Evolutionary conservation across 2,329 filamentous ascomycete genomes (phyloP).

Genomic region (Fusarium goolgardi): DNA sequence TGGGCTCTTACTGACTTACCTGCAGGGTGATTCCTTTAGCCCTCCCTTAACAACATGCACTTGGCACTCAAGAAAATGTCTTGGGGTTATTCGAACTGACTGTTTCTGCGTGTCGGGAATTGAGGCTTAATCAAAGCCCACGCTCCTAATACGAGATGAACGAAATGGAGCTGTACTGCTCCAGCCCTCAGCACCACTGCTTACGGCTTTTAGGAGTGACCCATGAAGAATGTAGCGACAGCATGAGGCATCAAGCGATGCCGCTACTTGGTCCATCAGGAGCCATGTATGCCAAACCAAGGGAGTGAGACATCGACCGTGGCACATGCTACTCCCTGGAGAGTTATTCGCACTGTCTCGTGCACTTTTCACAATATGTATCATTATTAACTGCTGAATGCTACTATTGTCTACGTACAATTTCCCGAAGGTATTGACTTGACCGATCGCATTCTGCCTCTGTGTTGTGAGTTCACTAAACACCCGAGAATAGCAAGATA

Average conservation of each 20-base stretch:
- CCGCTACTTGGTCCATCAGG: neutral
- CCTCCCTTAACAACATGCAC: conserved; percentile 2
- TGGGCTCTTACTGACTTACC: conserved; percentile 29
- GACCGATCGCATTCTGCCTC: too few relatives aligned
- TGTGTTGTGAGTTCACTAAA: too few relatives aligned
- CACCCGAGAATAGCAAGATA: too few relatives aligned
- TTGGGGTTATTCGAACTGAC: neutral
- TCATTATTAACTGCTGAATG: too few relatives aligned
- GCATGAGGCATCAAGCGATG: conserved; percentile 34
- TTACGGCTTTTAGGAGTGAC: neutral
- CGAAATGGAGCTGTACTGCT: neutral
- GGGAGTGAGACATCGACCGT: neutral
- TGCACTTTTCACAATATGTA: too few relatives aligned
- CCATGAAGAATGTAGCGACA: neutral
- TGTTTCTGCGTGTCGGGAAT: neutral
- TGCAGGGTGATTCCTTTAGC: conserved; percentile 11
- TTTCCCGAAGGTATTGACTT: too few relatives aligned
- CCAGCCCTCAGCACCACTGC: neutral
- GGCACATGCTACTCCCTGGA: neutral
- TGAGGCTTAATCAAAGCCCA: neutral
- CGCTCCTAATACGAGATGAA: neutral
- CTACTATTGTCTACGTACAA: too few relatives aligned
- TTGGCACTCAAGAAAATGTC: neutral
- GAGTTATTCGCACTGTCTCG: neutral
- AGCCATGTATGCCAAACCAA: neutral